These are phyloP conservation scores for Microstegium vimineum DNA, from an alignment of 176 grass and related monocot species.

Conservation along the genomic window DNA sequence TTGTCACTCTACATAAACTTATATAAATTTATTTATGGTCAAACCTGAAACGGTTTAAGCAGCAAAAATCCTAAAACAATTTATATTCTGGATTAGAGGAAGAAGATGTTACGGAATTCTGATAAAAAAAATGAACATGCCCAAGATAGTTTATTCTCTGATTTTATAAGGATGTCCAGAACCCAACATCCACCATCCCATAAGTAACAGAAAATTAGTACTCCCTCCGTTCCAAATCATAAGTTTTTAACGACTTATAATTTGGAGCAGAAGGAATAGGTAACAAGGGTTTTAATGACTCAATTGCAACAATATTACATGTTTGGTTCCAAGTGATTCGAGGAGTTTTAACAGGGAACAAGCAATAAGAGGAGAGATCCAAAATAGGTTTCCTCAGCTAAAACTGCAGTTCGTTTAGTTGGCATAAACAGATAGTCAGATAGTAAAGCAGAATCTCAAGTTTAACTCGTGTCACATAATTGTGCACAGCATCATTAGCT, in stretches of 20 bases:
- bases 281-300: background rate
- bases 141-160: background rate
- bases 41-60: background rate
- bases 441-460: background rate
- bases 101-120: background rate
- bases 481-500: background rate
- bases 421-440: background rate
- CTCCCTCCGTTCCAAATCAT: no score
- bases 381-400: background rate
- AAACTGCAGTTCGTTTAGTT: background rate
- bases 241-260: no score
- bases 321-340: background rate
- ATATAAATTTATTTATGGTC: background rate
- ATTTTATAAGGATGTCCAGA: background rate
- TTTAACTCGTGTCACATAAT: background rate
- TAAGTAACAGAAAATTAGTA: background rate
- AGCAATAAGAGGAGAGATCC: background rate
- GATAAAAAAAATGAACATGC: background rate
- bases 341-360: conserved; percentile 1
- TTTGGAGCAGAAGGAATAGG: no score
- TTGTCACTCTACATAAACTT: background rate
- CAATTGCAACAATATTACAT: background rate
- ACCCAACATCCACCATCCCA: background rate
- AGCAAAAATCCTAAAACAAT: background rate
- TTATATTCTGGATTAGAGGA: background rate